phyloP scores from a whole-genome alignment of 2,329 filamentous ascomycete genomes.

The Clarireedia monteithiana region DNA sequence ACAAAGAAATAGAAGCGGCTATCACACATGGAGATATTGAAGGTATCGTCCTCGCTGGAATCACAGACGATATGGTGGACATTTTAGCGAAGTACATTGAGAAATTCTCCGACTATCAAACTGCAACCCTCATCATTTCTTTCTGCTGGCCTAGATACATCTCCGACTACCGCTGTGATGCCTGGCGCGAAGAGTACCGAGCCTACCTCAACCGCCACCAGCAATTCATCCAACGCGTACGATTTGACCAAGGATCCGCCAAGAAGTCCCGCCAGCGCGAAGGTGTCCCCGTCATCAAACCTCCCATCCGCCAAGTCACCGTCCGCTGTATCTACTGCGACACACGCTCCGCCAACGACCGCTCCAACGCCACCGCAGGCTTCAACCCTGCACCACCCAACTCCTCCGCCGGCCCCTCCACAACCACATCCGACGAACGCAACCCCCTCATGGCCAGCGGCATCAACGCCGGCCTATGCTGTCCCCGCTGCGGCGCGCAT shows the following conservation, averaged over 20 bases:
- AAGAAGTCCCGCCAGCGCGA: conserved; percentile 56
- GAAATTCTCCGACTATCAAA: conserved; percentile 72
- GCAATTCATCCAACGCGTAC: conserved; percentile 65
- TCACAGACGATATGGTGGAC: conserved; percentile 64
- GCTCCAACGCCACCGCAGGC: conserved; percentile 18
- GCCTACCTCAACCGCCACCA: conserved; percentile 66
- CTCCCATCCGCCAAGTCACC: conserved; percentile 61
- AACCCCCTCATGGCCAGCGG: conserved; percentile 52
- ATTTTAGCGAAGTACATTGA: conserved; percentile 69
- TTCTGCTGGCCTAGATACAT: conserved; percentile 70
- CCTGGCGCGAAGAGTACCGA: conserved; percentile 66
- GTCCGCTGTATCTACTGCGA: conserved; percentile 74
- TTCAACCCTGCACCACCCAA: conserved; percentile 2
- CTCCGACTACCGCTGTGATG: conserved; percentile 64
- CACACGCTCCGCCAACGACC: conserved; percentile 42
- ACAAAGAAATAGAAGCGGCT: conserved; percentile 53
- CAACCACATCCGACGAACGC: conserved; percentile 23
- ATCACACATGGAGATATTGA: conserved; percentile 64
- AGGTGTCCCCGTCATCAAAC: conserved; percentile 54
- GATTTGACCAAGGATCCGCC: conserved; percentile 71
- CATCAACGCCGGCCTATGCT: conserved; percentile 54
- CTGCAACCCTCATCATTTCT: conserved; percentile 65
- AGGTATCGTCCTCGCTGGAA: conserved; percentile 69
- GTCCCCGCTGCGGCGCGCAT: conserved; percentile 58
- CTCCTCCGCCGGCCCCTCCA: conserved; percentile 15